phyloP scores from a whole-genome alignment of 176 grass and related monocot species.

The Carex myosuroides region DNA sequence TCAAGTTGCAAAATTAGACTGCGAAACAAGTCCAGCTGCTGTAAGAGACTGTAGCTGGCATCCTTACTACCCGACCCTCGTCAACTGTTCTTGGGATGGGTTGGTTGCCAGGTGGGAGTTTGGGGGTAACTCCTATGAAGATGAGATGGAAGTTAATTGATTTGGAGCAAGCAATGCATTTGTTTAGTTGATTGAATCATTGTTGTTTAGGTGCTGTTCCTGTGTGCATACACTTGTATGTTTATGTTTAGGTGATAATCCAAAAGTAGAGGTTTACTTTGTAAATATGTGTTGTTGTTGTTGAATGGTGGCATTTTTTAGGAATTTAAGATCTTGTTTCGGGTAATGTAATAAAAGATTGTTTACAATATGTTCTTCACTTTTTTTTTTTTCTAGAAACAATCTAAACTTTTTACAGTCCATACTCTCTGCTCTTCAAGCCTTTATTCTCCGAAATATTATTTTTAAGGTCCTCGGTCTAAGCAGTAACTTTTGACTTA shows the following conservation, averaged over 20 bases:
- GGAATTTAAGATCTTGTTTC: background rate
- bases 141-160: constrained; percentile 14
- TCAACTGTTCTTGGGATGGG: constrained; percentile 76
- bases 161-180: background rate
- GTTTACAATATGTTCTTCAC: background rate
- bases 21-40: constrained; percentile 29
- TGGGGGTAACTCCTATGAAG: constrained; percentile 6
- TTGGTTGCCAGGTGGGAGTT: constrained; percentile 41
- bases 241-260: background rate
- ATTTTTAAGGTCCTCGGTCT: background rate
- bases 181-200: background rate
- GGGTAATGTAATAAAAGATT: background rate
- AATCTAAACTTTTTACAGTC: background rate
- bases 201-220: background rate
- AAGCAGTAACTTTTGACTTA: background rate
- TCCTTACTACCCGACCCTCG: constrained; percentile 52
- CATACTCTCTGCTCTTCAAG: background rate
- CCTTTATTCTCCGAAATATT: background rate
- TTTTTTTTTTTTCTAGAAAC: background rate
- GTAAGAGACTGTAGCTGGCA: constrained; percentile 88
- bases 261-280: background rate
- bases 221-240: background rate
- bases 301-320: background rate
- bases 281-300: constrained; percentile 1
- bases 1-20: constrained; percentile 43